phyloP scores from a whole-genome alignment of 352 stramenopile species.

The Pythium diclinum region DNA sequence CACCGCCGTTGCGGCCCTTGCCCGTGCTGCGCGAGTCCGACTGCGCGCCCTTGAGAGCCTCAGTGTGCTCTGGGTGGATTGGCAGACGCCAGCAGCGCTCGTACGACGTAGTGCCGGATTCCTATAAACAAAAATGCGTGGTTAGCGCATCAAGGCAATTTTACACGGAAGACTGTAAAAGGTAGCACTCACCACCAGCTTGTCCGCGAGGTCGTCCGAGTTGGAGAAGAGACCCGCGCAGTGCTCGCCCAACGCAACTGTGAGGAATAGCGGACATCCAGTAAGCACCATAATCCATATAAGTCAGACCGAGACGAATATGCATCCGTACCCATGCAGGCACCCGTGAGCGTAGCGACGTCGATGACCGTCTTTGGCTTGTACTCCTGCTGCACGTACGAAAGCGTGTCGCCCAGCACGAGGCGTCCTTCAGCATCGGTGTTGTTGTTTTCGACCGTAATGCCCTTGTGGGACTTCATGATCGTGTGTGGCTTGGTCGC shows the following conservation, averaged over 20 bases:
- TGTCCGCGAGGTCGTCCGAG: constrained; percentile 74
- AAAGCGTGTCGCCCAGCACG: constrained; percentile 88
- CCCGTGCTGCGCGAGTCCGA: constrained; percentile 80
- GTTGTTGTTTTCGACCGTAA: constrained; percentile 92
- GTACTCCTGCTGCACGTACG: constrained; percentile 87
- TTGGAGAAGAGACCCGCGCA: constrained; percentile 93
- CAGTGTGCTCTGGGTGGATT: constrained; percentile 82
- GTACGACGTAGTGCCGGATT: constrained; percentile 54
- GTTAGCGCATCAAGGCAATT: neutral
- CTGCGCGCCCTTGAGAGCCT: constrained; percentile 75
- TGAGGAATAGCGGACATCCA: too few relatives aligned
- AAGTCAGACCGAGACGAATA: too few relatives aligned
- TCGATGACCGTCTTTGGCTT: constrained; percentile 92
- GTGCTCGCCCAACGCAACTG: constrained; percentile 85
- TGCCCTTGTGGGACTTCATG: constrained; percentile 87
- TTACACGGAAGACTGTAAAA: neutral
- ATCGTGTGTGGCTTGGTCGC: constrained; percentile 86
- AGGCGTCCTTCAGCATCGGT: constrained; percentile 92
- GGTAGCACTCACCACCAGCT: constrained; percentile 43
- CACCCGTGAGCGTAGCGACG: constrained; percentile 91
- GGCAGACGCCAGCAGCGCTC: constrained; percentile 89
- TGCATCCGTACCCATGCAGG: too few relatives aligned
- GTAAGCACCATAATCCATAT: too few relatives aligned
- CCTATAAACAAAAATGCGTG: constrained; percentile 15
- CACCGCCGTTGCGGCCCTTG: constrained; percentile 75